These are phyloP conservation scores for Mycena venus DNA, from an alignment of 768 basidiomycete genomes.

Conservation along the genomic window DNA sequence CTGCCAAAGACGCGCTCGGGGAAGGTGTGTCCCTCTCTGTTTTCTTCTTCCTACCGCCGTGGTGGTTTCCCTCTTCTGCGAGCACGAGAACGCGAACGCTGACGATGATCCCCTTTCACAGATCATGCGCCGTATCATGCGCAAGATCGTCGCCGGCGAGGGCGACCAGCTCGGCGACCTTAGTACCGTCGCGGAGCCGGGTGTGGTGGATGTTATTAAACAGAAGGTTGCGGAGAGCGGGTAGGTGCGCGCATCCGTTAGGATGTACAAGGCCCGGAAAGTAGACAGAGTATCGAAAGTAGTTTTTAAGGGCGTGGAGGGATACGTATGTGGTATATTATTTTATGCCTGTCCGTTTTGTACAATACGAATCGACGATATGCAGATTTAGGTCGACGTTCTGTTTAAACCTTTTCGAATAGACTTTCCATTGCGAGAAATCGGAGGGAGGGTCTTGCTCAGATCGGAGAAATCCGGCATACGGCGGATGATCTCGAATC, in stretches of 20 bases:
- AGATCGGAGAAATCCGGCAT: no score
- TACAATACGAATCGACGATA: no score
- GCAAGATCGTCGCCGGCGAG: slow-evolving; percentile 96
- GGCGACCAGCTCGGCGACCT: slow-evolving; percentile 97
- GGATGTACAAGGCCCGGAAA: no score
- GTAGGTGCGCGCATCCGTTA: neutral
- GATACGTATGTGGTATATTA: no score
- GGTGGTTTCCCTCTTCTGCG: neutral
- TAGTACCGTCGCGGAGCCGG: slow-evolving; percentile 92
- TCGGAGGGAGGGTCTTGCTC: no score
- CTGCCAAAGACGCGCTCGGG: slow-evolving; percentile 96
- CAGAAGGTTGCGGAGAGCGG: slow-evolving; percentile 70
- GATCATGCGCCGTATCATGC: slow-evolving; percentile 97
- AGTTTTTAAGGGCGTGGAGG: no score
- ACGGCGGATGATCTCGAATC: no score
- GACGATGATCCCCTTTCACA: slow-evolving; percentile 34
- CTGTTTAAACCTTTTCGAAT: no score
- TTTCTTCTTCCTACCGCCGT: neutral
- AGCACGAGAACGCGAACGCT: neutral
- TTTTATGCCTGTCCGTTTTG: no score
- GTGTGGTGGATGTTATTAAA: slow-evolving; percentile 88
- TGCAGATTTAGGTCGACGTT: no score
- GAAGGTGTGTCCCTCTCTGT: slow-evolving; percentile 81
- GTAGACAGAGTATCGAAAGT: no score
- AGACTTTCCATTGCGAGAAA: no score